A percentile compares a stretch with the other conserved stretches of the same genome.
Conservation (phyloP, 106 monocot genomes). For the Dendrobium nobile region DNA sequence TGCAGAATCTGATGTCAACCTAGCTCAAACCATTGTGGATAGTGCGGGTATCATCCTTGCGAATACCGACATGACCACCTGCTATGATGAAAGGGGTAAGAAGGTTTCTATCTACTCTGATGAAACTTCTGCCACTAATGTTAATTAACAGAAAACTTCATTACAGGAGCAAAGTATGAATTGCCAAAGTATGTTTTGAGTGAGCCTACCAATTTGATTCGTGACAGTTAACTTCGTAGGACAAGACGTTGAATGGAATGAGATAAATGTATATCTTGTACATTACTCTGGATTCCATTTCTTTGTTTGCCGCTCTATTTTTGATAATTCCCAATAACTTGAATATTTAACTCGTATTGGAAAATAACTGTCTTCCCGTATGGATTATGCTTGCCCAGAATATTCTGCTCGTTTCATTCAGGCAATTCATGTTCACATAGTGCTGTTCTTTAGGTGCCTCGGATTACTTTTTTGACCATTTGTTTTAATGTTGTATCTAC, state of each 20-base stretch:
- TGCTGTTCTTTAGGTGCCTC: too few species aligned
- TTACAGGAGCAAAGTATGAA: conserved; percentile 82
- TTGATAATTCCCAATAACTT: neutral
- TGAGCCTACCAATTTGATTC: conserved; percentile 63
- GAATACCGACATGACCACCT: conserved; percentile 47
- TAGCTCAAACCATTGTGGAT: conserved; percentile 55
- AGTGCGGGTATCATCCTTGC: conserved; percentile 53
- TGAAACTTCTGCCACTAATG: neutral
- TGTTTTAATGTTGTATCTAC: too few species aligned
- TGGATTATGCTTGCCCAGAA: too few species aligned
- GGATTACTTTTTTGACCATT: too few species aligned
- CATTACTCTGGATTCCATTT: conserved; percentile 9
- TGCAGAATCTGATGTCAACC: conserved; percentile 43
- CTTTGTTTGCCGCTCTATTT: neutral
- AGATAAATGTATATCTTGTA: conserved; percentile 39
- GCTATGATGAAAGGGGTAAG: conserved; percentile 66
- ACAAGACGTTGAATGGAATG: neutral
- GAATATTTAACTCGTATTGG: neutral
- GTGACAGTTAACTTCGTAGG: conserved; percentile 22
- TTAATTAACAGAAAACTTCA: neutral
- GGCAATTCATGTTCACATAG: too few species aligned
- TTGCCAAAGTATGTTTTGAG: conserved; percentile 63
- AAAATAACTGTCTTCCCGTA: too few species aligned
- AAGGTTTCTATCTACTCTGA: neutral
- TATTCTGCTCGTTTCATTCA: too few species aligned